Percentiles rank a stretch among this genome's conserved stretches.
These are phyloP conservation scores for Raddia distichophylla DNA, from an alignment of 176 grass and related monocot species.

Conservation along the genomic window DNA sequence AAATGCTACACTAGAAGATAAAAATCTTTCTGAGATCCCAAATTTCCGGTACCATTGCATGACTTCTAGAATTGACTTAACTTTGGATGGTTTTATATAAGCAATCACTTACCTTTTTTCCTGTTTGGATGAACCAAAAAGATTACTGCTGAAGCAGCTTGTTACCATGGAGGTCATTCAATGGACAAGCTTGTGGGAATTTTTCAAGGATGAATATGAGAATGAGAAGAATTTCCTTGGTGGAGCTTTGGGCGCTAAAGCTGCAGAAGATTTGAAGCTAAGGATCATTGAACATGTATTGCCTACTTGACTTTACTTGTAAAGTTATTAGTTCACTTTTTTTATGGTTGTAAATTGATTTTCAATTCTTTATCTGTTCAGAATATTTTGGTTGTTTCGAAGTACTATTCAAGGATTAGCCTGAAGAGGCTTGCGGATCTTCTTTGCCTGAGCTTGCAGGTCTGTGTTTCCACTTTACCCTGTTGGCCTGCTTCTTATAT, in stretches of 20 bases:
- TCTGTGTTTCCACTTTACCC: slow-evolving; percentile 30
- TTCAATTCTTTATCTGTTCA: slow-evolving; percentile 35
- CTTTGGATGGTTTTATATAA: background rate
- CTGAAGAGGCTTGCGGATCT: slow-evolving; percentile 83
- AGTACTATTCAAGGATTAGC: slow-evolving; percentile 95
- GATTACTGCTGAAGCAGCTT: slow-evolving; percentile 80
- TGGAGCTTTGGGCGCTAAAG: slow-evolving; percentile 76
- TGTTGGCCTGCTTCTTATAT: background rate
- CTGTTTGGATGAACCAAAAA: slow-evolving; percentile 37
- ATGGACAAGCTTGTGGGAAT: slow-evolving; percentile 86
- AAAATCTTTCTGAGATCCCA: slow-evolving; percentile 89
- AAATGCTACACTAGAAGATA: slow-evolving; percentile 87
- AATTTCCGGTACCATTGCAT: slow-evolving; percentile 65
- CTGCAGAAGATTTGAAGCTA: slow-evolving; percentile 82
- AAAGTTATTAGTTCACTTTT: slow-evolving; percentile 5
- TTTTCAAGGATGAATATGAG: slow-evolving; percentile 70
- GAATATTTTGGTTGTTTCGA: slow-evolving; percentile 98
- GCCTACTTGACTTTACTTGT: background rate
- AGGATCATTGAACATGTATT: slow-evolving; percentile 92
- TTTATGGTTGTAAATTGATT: slow-evolving; percentile 28
- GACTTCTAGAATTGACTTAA: background rate
- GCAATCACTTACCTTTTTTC: background rate
- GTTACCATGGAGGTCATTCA: slow-evolving; percentile 98
- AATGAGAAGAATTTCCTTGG: slow-evolving; percentile 86
- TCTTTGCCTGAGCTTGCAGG: slow-evolving; percentile 82